Base-by-base conservation (phyloP, 345 rosid species). In the Brassica rapa region DNA sequence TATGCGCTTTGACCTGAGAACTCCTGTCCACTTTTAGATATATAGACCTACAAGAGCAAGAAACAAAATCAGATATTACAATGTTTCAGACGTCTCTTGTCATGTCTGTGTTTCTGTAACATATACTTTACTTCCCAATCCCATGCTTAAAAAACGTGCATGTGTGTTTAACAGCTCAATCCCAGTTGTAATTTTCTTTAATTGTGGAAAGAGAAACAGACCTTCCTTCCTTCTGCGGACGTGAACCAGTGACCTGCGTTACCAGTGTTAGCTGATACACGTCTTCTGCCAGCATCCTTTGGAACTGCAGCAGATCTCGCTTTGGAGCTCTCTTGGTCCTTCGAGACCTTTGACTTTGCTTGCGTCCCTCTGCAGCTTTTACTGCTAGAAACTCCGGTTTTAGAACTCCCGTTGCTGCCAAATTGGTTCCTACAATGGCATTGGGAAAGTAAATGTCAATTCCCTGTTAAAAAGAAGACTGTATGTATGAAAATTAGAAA, bases 151-250 rank as follows among this genome's bases (percentile, higher is more conserved):
- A 59, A 49, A 49, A 14, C 15, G 15, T 41, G 49, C 4, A 14
- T 10, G 46, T 49, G 56, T 16, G 16, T 14, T 23, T 24, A 37
- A 43, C 29, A 72, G 32, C 65, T 53, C 16, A 57, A 46, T 33
- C 39, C 56, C 21, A 66, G 53, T 66, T 61, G 61, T 67, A 27
- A 4, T 11, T 56, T 67, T 41, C 16, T 6, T 61, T 56, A 5
- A 16, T 5, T 4, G 51, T 71, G 66, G 72, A 71, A 63, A 64
- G 25, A 64, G 35, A 62, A 73, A 30, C 77, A 63, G 1, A 72
- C 99, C 98, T 87, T 91, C 70, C 79, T 91, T 66, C 99, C 99
- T 27, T 88, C 91, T 46, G 91, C 76, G 4, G 89, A 86, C 66
- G 99, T 92, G 75, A 82, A 89, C 99, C 99, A 94, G 61, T 76